phyloP scores from a whole-genome alignment of 1,284 basidiomycete genomes.

The Xerocomus cyaneibrunnescens region DNA sequence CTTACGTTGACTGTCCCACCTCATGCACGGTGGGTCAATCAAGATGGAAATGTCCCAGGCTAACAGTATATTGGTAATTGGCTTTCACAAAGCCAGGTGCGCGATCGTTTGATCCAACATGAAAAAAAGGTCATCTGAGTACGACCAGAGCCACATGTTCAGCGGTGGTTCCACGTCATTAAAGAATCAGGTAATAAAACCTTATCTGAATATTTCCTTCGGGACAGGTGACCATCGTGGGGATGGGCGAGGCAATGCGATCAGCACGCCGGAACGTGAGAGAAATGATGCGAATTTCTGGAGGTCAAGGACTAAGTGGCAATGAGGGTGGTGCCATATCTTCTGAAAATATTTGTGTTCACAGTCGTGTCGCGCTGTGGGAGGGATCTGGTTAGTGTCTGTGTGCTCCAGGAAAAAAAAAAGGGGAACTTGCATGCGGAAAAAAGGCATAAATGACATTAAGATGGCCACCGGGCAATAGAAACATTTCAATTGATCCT shows the following conservation, averaged over 20 bases:
- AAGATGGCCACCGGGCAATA: not conserved
- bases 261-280: slow-evolving; percentile 22
- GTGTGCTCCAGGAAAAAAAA: not conserved
- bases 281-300: slow-evolving; percentile 14
- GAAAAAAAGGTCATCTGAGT: slow-evolving; percentile 12
- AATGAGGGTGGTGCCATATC: not conserved
- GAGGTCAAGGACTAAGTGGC: not conserved
- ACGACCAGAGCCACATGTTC: slow-evolving; percentile 17
- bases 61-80: slow-evolving; percentile 16
- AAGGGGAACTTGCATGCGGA: not conserved
- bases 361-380: slow-evolving; percentile 13
- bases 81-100: not conserved
- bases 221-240: slow-evolving; percentile 15
- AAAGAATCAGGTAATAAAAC: slow-evolving; percentile 23
- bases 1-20: slow-evolving; percentile 2
- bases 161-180: slow-evolving; percentile 16
- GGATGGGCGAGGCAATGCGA: slow-evolving; percentile 10
- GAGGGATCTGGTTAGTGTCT: slow-evolving; percentile 4
- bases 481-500: slow-evolving; percentile 8
- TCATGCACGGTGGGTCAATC: slow-evolving; percentile 7
- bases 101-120: slow-evolving; percentile 9
- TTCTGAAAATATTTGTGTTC: slow-evolving; percentile 6
- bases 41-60: slow-evolving; percentile 5
- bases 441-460: slow-evolving; percentile 5
- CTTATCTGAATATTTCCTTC: slow-evolving; percentile 21